Evolutionary conservation across 2,329 filamentous ascomycete species (phyloP).

Genomic region (Aureobasidium sp.): DNA sequence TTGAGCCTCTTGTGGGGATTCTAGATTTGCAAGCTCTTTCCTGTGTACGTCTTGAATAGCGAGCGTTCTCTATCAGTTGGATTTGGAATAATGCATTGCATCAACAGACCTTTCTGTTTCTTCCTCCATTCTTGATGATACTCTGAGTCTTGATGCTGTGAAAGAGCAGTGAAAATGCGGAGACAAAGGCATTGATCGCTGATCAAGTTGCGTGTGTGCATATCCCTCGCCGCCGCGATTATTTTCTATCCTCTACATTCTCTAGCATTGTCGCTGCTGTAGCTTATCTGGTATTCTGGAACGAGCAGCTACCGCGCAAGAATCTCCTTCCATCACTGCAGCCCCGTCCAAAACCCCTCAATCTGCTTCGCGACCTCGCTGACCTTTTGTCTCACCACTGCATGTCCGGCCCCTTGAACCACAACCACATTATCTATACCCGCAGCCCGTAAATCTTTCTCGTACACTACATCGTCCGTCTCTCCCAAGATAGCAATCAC

Average conservation of each 20-base stretch:
- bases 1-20: background rate
- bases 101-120: background rate
- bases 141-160: too few relatives aligned
- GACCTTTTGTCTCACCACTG: constrained; percentile 33
- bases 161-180: too few relatives aligned
- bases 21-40: too few relatives aligned
- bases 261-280: too few relatives aligned
- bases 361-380: constrained; percentile 33
- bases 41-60: background rate
- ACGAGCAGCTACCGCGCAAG: too few relatives aligned
- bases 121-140: background rate
- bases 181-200: too few relatives aligned
- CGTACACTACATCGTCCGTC: constrained; percentile 22
- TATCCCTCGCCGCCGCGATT: too few relatives aligned
- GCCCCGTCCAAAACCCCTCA: constrained; percentile 25
- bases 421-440: constrained; percentile 34
- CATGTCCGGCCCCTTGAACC: constrained; percentile 35
- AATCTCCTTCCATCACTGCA: background rate
- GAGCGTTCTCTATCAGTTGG: background rate
- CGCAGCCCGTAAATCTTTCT: constrained; percentile 27
- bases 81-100: background rate
- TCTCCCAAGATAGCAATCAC: constrained; percentile 4
- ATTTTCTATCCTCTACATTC: too few relatives aligned
- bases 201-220: too few relatives aligned
- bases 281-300: too few relatives aligned